Evolutionary conservation across 106 monocot species (phyloP), one percentile per base, ranked within the genome.

Genomic region (Dioscorea zingiberensis): DNA sequence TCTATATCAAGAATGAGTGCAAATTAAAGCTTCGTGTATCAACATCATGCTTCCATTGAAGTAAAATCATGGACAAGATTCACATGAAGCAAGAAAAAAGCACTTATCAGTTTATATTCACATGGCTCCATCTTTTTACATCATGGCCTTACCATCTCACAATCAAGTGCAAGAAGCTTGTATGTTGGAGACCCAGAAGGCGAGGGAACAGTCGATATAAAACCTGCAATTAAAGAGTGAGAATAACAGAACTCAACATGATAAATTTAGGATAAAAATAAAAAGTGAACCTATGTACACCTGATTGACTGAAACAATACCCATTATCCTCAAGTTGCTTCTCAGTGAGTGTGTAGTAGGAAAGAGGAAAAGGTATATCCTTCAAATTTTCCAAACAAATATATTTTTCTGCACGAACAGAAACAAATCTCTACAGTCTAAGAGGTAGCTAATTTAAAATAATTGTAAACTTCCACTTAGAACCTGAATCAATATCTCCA

Each of bases 301-400:
- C 91, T 91, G 73, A 63, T 59, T 79, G 30, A 54, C 55, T 67
- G 56, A 84, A 92, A 64, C 54, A 67, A 79, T 97, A 97, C 19
- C 97, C 92, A 84, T 97, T 97, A 56, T 86, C 86, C 66, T 86
- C 81, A 21, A 97, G 60, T 47, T 97, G 83, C 84, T 77, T 83
- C 21, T 59, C 86, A 25, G 88, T 84, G 47, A 97, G 84, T 2
- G 83, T 88, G 60, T 91, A 97, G 54, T 92, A 91, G 23, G 76
- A 74, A 60, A 88, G 54, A 71, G 97, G 92, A 69, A 88, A 88
- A 9, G 97, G 88, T 63, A 80, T 49, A 26, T 86, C 75, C 67
- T 86, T 86, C 58, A 62, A 25, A 58, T 65, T 63, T 23, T 73
- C 67, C 23, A 84, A 57, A 55, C 58, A 70, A 17, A 47, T 65